A percentile compares a stretch with the other conserved stretches of the same genome.
Conservation (phyloP, 768 basidiomycete species). For the Calocybe gangraenosa region DNA sequence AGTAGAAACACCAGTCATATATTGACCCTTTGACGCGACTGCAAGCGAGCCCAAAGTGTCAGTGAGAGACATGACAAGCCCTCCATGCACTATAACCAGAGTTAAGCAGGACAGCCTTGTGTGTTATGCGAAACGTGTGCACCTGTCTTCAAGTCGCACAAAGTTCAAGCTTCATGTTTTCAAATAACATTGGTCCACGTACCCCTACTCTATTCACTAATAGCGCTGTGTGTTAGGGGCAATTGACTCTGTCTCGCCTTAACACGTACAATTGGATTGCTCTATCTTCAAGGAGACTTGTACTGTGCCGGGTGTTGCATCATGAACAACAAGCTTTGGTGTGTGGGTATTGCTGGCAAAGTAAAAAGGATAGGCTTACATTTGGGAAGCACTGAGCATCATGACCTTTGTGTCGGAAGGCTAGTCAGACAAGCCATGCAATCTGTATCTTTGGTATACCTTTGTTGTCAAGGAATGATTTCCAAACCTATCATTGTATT, state of each 20-base stretch:
- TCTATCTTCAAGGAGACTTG: conserved; percentile 70
- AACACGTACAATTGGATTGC: conserved; percentile 60
- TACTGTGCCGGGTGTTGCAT: conserved; percentile 69
- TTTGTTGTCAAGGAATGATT: conserved; percentile 71
- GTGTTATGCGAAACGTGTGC: background rate
- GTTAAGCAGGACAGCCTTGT: background rate
- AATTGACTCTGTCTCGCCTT: too few species aligned
- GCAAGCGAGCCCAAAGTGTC: conserved; percentile 84
- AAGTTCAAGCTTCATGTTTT: conserved; percentile 2
- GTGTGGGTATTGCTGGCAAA: background rate
- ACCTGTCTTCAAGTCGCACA: conserved; percentile 36
- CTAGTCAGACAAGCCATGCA: too few species aligned
- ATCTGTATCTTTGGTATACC: conserved; percentile 36
- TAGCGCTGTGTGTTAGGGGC: too few species aligned
- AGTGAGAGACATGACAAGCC: conserved; percentile 75
- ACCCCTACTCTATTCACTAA: conserved; percentile 86
- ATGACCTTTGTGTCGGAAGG: conserved; percentile 70
- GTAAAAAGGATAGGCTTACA: conserved; percentile 31
- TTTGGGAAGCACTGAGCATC: conserved; percentile 79
- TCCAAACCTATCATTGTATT: conserved; percentile 64
- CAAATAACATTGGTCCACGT: conserved; percentile 19
- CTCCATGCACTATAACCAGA: conserved; percentile 58
- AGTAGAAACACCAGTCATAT: conserved; percentile 85
- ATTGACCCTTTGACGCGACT: conserved; percentile 78
- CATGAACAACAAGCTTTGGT: conserved; percentile 55